Conservation (phyloP, 805 yeast species). For the Barnettozyma vustinii region DNA sequence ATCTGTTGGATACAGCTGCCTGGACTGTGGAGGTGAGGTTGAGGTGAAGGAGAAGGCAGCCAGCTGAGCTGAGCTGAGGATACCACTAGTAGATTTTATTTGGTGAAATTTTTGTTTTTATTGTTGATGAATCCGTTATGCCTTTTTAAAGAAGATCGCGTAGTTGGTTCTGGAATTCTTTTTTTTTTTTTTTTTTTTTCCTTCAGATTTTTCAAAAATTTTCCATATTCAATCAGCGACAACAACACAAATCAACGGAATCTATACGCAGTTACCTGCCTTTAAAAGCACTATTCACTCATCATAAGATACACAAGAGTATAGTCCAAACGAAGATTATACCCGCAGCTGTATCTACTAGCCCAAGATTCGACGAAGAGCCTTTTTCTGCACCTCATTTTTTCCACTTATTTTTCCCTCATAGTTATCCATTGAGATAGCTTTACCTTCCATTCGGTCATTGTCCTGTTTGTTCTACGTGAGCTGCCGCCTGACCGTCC, state of each 20-base stretch:
- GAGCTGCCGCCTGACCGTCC: slow-evolving; percentile 46
- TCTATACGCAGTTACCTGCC: background rate
- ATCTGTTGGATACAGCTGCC: slow-evolving; percentile 41
- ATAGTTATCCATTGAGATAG: background rate
- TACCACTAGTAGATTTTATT: background rate
- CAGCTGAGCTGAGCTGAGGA: background rate
- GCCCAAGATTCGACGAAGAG: slow-evolving; percentile 13
- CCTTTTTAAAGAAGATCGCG: too few relatives aligned
- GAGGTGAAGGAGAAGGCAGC: slow-evolving; percentile 32
- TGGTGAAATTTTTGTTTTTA: background rate
- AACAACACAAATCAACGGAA: background rate
- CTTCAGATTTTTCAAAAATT: background rate
- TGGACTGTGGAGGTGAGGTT: slow-evolving; percentile 54
- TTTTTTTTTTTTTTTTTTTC: background rate
- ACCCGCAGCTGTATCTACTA: slow-evolving; percentile 1
- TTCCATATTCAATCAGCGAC: background rate
- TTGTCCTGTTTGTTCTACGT: slow-evolving; percentile 27
- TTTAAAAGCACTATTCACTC: background rate
- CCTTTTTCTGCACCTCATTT: background rate
- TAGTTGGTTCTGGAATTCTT: background rate
- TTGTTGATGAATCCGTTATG: background rate
- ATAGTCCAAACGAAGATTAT: slow-evolving; percentile 7
- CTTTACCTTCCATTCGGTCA: background rate
- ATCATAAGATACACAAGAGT: slow-evolving; percentile 6
- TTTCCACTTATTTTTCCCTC: background rate